Evolutionary conservation across 2,329 filamentous ascomycete genomes (phyloP), one percentile per base, ranked within the genome.

Genomic region (Xylariaceae sp.): DNA sequence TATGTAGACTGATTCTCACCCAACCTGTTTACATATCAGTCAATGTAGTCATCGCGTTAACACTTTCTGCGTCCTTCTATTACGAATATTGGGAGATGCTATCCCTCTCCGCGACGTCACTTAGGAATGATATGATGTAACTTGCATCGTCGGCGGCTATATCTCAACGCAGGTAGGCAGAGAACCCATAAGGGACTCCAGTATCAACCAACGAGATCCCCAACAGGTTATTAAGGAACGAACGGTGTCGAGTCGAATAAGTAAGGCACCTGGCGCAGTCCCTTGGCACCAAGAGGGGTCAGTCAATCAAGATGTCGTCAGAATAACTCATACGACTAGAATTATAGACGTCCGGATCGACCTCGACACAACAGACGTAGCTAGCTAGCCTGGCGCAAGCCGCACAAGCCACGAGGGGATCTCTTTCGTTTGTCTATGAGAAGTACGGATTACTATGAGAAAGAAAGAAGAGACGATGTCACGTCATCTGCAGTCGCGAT

Each of bases 391-490:
- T n/a, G n/a, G n/a, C n/a, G n/a, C 50, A 51, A 51, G 50, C 50
- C 49, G 15, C 49, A 51, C 49, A 51, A 51, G 49, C 49, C 49
- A 51, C 30, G 50, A 51, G 50, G 50, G 50, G 37, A 13, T 37
- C 13, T 34, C 11, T 35, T 10, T 51, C 18, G 23, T 34, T 2
- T 35, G 18, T 51, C 18, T 30, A 5, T 34, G 9, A 4, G 23
- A 23, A 23, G 23, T 17, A 17, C 17, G 2, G 17, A 17, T 17
- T 17, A 17, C 17, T 17, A 17, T 17, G 17, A 17, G 17, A 18
- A 30, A 5, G 23, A 30, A 30, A 30, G 5, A 30, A 30, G 30
- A 35, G 50, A 39, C 30, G 34, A 51, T 51, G 50, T 51, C 30
- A 51, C 50, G 30, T 4, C 37, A 37, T 34, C 50, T 51, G 50